Evolutionary conservation across 2,329 filamentous ascomycete species (phyloP).

Genomic region (Alternaria tenuissima): DNA sequence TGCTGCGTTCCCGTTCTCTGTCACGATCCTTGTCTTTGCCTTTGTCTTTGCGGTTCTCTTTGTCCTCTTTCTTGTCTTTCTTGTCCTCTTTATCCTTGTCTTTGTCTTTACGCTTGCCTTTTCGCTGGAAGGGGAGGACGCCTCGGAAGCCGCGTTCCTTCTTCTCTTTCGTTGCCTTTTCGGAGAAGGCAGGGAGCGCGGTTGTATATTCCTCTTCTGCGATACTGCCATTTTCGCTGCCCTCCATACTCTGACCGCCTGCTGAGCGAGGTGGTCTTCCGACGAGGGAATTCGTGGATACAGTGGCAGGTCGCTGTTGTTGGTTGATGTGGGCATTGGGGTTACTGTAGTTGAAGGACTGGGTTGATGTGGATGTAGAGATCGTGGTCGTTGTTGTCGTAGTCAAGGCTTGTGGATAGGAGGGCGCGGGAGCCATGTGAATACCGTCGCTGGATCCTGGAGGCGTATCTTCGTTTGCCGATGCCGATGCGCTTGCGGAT

Average conservation of each 20-base stretch:
- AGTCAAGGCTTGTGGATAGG: slow-evolving; percentile 41
- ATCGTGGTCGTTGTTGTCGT: slow-evolving; percentile 33
- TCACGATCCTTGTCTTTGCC: slow-evolving; percentile 27
- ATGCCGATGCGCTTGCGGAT: slow-evolving; percentile 43
- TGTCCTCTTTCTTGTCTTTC: slow-evolving; percentile 28
- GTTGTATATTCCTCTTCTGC: slow-evolving; percentile 51
- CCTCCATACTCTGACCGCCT: slow-evolving; percentile 40
- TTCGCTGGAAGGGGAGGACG: slow-evolving; percentile 49
- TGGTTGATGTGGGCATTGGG: slow-evolving; percentile 42
- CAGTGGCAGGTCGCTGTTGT: slow-evolving; percentile 21
- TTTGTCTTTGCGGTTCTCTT: slow-evolving; percentile 24
- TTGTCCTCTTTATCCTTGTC: slow-evolving; percentile 31
- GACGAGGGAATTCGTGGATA: slow-evolving; percentile 30
- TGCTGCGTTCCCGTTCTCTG: neutral
- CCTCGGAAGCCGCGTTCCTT: slow-evolving; percentile 51
- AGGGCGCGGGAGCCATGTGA: slow-evolving; percentile 43
- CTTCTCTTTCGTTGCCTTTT: slow-evolving; percentile 45
- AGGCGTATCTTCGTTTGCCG: slow-evolving; percentile 47
- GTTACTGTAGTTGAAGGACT: slow-evolving; percentile 30
- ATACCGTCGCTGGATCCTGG: slow-evolving; percentile 49
- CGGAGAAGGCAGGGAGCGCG: slow-evolving; percentile 47
- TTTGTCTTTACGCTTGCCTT: slow-evolving; percentile 44
- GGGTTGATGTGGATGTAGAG: slow-evolving; percentile 15
- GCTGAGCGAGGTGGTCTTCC: slow-evolving; percentile 38
- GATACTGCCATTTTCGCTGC: slow-evolving; percentile 47